phyloP scores from a whole-genome alignment of 164 flowering plant species.

The Aristolochia contorta region DNA sequence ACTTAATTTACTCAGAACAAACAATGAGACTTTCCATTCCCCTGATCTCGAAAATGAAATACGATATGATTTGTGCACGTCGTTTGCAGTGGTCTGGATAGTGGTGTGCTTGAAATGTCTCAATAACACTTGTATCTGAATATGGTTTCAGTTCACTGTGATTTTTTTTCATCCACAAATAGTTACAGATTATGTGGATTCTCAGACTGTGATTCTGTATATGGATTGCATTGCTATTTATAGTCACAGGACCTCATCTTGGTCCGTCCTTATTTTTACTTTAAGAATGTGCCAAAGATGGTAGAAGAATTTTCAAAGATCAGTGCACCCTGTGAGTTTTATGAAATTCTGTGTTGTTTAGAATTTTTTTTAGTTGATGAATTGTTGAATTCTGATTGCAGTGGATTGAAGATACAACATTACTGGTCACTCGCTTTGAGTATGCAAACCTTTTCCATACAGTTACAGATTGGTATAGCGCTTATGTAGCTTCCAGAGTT shows the following conservation, averaged over 20 bases:
- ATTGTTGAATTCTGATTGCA: constrained; percentile 10
- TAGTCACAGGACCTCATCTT: background rate
- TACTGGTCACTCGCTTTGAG: constrained; percentile 82
- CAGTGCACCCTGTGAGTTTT: too few relatives aligned
- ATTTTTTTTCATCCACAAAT: too few relatives aligned
- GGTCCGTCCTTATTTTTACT: background rate
- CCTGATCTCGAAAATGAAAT: too few relatives aligned
- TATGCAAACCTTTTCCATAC: constrained; percentile 97
- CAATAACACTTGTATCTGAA: too few relatives aligned
- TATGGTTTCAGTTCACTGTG: too few relatives aligned
- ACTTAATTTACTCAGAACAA: too few relatives aligned
- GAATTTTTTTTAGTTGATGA: background rate
- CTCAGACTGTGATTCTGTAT: background rate
- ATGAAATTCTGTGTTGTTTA: background rate
- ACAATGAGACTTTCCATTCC: too few relatives aligned
- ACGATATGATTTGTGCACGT: too few relatives aligned
- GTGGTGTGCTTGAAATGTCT: too few relatives aligned
- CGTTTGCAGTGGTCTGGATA: too few relatives aligned
- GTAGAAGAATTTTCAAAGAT: background rate
- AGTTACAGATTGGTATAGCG: constrained; percentile 91
- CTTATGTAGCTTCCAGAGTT: constrained; percentile 82
- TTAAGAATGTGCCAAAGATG: background rate
- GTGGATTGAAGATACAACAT: constrained; percentile 93
- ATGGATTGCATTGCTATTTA: background rate
- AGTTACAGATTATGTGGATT: too few relatives aligned